A percentile compares a stretch with the other conserved stretches of the same genome.
phyloP scores from a whole-genome alignment of 768 basidiomycete species.

The Daedaleopsis sinensis region DNA sequence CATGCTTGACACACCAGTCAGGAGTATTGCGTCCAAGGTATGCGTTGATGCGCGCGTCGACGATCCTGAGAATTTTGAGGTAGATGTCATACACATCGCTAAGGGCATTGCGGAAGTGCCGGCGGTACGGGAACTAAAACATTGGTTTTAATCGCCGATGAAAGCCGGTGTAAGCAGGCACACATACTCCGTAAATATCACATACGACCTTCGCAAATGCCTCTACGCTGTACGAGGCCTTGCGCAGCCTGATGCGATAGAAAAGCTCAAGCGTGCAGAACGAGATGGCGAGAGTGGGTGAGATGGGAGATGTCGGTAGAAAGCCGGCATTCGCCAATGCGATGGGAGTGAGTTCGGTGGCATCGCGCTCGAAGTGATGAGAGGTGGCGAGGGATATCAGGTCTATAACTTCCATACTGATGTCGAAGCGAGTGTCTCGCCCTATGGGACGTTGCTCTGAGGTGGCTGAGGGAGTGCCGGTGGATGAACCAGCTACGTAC shows the following conservation, averaged over 20 bases:
- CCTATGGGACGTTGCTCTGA: too few species aligned
- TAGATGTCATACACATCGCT: constrained; percentile 40
- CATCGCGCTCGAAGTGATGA: not conserved
- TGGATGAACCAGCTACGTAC: too few species aligned
- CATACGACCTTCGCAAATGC: constrained; percentile 23
- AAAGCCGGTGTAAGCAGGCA: not conserved
- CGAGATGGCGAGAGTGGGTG: constrained; percentile 14
- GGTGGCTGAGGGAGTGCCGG: too few species aligned
- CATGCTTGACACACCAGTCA: constrained; percentile 28
- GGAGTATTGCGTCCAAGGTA: constrained; percentile 32
- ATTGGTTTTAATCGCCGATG: too few species aligned
- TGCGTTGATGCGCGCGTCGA: constrained; percentile 26
- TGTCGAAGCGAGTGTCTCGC: not conserved
- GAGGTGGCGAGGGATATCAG: not conserved
- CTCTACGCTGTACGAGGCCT: constrained; percentile 22
- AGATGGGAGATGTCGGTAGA: constrained; percentile 4
- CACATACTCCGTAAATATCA: constrained; percentile 21
- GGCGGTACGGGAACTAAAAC: constrained; percentile 34
- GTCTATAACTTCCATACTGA: constrained; percentile 6
- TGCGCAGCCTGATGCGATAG: constrained; percentile 9
- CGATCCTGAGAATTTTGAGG: constrained; percentile 27
- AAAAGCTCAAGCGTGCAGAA: constrained; percentile 17
- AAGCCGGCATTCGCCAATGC: constrained; percentile 5
- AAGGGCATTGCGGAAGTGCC: constrained; percentile 27
- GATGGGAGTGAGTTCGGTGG: not conserved